These are phyloP conservation scores for Neurospora sp. DNA, from an alignment of 495 filamentous ascomycete genomes.

Conservation along the genomic window DNA sequence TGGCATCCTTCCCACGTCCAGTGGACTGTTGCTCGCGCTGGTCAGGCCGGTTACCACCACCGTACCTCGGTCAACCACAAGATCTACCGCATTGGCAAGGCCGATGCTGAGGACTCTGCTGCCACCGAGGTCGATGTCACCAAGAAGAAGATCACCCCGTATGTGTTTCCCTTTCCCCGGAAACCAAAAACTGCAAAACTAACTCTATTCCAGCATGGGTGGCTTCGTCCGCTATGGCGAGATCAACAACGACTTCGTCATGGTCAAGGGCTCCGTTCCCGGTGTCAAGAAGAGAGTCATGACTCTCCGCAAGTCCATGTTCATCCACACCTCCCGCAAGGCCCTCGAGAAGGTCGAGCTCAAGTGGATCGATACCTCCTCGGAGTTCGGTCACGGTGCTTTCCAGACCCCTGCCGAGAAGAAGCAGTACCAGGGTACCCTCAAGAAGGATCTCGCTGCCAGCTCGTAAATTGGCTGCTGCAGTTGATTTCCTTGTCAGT, in stretches of 20 bases:
- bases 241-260: slow-evolving; percentile 98
- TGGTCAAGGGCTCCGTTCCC: slow-evolving; percentile 94
- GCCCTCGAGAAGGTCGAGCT: slow-evolving; percentile 98
- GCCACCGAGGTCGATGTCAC: slow-evolving; percentile 92
- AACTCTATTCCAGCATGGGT: slow-evolving; percentile 62
- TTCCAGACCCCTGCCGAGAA: slow-evolving; percentile 99
- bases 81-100: slow-evolving; percentile 97
- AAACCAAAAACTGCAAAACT: neutral
- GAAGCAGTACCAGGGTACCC: slow-evolving; percentile 83
- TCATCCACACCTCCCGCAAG: slow-evolving; percentile 87
- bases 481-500: slow-evolving; percentile 39
- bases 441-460: slow-evolving; percentile 93
- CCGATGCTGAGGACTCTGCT: slow-evolving; percentile 75
- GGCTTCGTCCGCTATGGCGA: slow-evolving; percentile 99
- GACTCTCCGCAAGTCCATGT: slow-evolving; percentile 99
- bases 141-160: slow-evolving; percentile 99
- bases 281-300: slow-evolving; percentile 99
- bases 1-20: slow-evolving; percentile 99
- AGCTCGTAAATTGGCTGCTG: slow-evolving; percentile 46
- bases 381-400: slow-evolving; percentile 99
- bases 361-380: slow-evolving; percentile 99
- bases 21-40: slow-evolving; percentile 99
- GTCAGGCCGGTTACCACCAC: slow-evolving; percentile 99
- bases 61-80: slow-evolving; percentile 99
- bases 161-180: slow-evolving; percentile 37